Evolutionary conservation across 192 early-diverging fungal genomes (phyloP).

Genomic region (Coemansia sp.): DNA sequence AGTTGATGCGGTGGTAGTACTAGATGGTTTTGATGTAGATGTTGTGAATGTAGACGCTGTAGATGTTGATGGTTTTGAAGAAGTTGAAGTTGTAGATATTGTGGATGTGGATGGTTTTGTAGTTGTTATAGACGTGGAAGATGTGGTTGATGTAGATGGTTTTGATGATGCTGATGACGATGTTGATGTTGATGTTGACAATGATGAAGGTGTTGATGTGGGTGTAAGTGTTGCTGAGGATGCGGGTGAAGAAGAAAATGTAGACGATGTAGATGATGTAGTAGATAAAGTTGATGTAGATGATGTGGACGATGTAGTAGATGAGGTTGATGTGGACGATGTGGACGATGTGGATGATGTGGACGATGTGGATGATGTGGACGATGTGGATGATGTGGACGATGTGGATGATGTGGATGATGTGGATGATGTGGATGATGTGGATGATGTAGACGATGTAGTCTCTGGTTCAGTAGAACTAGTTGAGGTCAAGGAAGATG

Average conservation of each 20-base stretch:
- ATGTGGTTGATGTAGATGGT: neutral
- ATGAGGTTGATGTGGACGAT: neutral
- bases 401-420: neutral
- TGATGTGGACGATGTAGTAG: neutral
- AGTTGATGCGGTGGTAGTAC: no score
- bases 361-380: neutral
- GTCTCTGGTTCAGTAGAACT: neutral
- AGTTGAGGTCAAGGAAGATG: neutral
- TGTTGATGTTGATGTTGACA: no score
- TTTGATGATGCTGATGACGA: no score
- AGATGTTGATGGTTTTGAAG: no score
- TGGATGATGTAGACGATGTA: neutral
- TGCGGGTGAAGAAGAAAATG: no score
- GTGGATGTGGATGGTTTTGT: neutral
- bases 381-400: no score
- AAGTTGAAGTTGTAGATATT: neutral
- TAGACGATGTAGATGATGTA: no score
- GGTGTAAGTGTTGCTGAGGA: no score
- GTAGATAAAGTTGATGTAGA: neutral
- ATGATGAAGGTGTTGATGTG: no score
- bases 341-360: no score
- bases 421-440: neutral
- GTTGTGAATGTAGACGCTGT: no score
- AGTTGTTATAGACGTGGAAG: neutral
- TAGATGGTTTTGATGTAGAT: no score